These are phyloP conservation scores for Russula emetica DNA, from an alignment of 768 basidiomycete species.

Conservation along the genomic window DNA sequence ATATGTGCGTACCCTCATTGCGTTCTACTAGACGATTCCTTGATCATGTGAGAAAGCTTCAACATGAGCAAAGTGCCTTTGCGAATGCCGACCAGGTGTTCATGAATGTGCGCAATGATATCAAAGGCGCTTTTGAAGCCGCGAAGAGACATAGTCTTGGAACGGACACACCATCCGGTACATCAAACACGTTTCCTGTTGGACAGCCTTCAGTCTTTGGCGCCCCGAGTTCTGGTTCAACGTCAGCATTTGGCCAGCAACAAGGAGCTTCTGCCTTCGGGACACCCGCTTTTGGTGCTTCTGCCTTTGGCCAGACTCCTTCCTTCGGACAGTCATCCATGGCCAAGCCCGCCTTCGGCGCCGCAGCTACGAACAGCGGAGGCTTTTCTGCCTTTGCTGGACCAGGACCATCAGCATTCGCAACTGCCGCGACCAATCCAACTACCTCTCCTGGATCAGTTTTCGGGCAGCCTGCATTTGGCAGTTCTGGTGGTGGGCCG, in stretches of 20 bases:
- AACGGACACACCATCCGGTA: constrained; percentile 24
- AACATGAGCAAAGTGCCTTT: constrained; percentile 55
- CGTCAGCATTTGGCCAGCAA: constrained; percentile 26
- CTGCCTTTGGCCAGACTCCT: constrained; percentile 32
- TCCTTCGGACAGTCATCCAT: constrained; percentile 31
- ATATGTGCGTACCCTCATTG: constrained; percentile 51
- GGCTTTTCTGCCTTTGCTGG: constrained; percentile 26
- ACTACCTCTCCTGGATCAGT: constrained; percentile 12
- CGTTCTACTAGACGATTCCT: constrained; percentile 1
- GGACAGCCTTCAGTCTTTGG: constrained; percentile 39
- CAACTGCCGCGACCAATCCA: constrained; percentile 10
- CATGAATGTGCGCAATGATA: constrained; percentile 42
- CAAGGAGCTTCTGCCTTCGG: constrained; percentile 41
- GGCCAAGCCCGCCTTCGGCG: constrained; percentile 17
- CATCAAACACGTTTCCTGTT: constrained; percentile 29
- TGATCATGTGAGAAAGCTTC: constrained; percentile 34
- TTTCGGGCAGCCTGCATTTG: constrained; percentile 31
- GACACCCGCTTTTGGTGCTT: constrained; percentile 28
- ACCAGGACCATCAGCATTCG: constrained; percentile 24
- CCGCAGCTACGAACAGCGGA: constrained; percentile 6
- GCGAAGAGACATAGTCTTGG: constrained; percentile 43
- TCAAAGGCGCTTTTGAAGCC: constrained; percentile 41
- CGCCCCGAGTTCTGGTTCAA: constrained; percentile 7
- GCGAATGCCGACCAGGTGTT: constrained; percentile 47
- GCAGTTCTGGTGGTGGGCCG: background rate